Base-by-base conservation (phyloP, 1,284 basidiomycete genomes). In the Takashimella koratensis region DNA sequence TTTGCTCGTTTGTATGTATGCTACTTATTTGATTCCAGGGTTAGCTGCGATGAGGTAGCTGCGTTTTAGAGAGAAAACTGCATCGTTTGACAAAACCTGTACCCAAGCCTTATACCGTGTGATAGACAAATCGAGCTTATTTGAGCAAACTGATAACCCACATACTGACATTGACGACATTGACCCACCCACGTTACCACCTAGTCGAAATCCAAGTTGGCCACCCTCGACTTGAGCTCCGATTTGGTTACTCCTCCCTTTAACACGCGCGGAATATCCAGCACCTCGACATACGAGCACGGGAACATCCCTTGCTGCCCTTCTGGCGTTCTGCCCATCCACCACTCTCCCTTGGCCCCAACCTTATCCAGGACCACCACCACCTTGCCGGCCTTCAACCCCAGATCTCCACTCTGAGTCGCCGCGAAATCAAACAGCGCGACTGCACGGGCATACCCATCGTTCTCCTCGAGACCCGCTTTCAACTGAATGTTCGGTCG, bases 371-470 rank as follows among this genome's bases (percentile, higher is more conserved):
- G 82, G 16, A 95, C 80, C 10, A 78, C 80, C 52, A 96, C 86
- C 16, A 93, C 81, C 59, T 94, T 86, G 1, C 90, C 90, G 71
- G 87, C 90, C n/a, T 77, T 80, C 70, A 96, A 88, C 1, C 86
- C 86, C 42, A 96, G 71, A 74, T 96, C 92, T 2, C 88, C 90
- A 11, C 78, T 82, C 79, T 90, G 84, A 5, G 85, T 80, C 5
- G 86, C 87, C 43, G 80, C 73, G 72, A 90, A 93, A 69, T 88
- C 82, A 69, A 82, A 92, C 59, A 91, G 68, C 5, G 88, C 90
- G 30, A 93, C 84, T 3, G 87, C 90, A 50, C 87, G 81, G 20
- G 82, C 85, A 36, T 73, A 68, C 6, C 75, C 74, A 51, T 75
- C 67, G 5, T 45, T 52, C 10, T 43, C 64, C 24, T 62, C 54